phyloP scores from a whole-genome alignment of 805 yeast species.

The Wickerhamomyces silvicola region DNA sequence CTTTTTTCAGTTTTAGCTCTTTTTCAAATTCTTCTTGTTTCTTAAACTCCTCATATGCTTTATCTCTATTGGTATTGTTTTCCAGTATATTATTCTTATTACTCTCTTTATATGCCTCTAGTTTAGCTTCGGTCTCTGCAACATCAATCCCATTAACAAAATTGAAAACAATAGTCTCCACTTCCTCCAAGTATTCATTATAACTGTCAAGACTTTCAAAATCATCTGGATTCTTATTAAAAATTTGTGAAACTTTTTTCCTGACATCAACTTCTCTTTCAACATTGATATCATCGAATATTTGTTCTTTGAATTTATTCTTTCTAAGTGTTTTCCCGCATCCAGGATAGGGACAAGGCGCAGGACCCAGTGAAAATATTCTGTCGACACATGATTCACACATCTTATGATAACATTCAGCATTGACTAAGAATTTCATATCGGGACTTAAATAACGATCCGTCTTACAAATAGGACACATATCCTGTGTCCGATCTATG shows the following conservation, averaged over 20 bases:
- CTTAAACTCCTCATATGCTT: slow-evolving; percentile 60
- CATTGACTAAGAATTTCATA: slow-evolving; percentile 85
- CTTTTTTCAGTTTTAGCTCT: slow-evolving; percentile 47
- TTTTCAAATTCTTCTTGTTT: slow-evolving; percentile 63
- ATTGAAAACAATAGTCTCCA: slow-evolving; percentile 77
- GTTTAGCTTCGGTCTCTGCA: slow-evolving; percentile 59
- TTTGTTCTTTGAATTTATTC: slow-evolving; percentile 85
- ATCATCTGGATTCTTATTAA: slow-evolving; percentile 74
- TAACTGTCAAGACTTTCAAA: slow-evolving; percentile 54
- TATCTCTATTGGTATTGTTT: slow-evolving; percentile 66
- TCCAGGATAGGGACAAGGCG: slow-evolving; percentile 90
- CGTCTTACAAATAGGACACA: slow-evolving; percentile 97
- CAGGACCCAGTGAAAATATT: slow-evolving; percentile 90
- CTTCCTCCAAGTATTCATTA: slow-evolving; percentile 75
- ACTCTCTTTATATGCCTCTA: slow-evolving; percentile 62
- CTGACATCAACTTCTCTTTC: slow-evolving; percentile 92
- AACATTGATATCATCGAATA: slow-evolving; percentile 83
- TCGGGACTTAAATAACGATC: slow-evolving; percentile 91
- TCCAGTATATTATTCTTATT: slow-evolving; percentile 72
- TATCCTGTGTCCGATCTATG: slow-evolving; percentile 57
- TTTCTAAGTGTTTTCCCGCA: slow-evolving; percentile 85
- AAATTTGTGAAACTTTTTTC: slow-evolving; percentile 65
- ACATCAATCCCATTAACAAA: slow-evolving; percentile 63
- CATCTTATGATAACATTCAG: slow-evolving; percentile 96
- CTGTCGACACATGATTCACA: slow-evolving; percentile 97